Evolutionary conservation across 2,329 filamentous ascomycete species (phyloP).

Genomic region (Knufia fluminis): DNA sequence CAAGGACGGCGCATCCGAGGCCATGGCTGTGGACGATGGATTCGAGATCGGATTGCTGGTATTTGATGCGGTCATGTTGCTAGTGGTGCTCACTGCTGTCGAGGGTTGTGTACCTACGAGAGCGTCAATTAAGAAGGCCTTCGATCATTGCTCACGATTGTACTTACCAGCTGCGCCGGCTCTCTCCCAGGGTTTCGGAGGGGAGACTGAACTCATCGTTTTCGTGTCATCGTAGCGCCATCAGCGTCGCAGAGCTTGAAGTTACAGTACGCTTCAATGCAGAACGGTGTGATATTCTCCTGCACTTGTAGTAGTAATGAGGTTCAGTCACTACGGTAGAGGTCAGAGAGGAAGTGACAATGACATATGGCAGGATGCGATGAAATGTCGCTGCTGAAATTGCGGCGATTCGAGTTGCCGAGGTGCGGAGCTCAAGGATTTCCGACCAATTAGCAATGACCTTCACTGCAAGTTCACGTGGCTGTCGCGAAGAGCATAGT

Average conservation of each 20-base stretch:
- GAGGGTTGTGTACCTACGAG: slow-evolving; percentile 14
- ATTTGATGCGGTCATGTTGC: slow-evolving; percentile 34
- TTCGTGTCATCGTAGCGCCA: slow-evolving; percentile 6
- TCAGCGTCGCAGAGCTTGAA: background rate
- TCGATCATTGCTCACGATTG: slow-evolving; percentile 2
- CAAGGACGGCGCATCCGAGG: slow-evolving; percentile 54
- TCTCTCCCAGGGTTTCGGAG: slow-evolving; percentile 95
- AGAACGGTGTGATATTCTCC: too few species aligned
- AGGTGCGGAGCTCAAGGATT: slow-evolving; percentile 6
- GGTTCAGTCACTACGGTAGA: background rate
- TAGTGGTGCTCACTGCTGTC: slow-evolving; percentile 27
- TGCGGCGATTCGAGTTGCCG: background rate
- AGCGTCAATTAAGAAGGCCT: slow-evolving; percentile 10
- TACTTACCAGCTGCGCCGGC: slow-evolving; percentile 49
- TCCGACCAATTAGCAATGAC: too few species aligned
- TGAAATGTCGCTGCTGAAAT: background rate
- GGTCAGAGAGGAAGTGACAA: background rate
- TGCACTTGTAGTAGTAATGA: too few species aligned
- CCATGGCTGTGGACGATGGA: slow-evolving; percentile 29
- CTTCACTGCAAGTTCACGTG: too few species aligned
- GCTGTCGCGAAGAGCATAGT: too few species aligned
- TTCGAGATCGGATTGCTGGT: slow-evolving; percentile 33
- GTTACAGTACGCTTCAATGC: background rate
- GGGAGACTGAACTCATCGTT: slow-evolving; percentile 57
- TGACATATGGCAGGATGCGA: background rate